Evolutionary conservation across 106 monocot genomes (phyloP), one percentile per base, ranked within the genome.

Genomic region (Amphibolis antarctica): DNA sequence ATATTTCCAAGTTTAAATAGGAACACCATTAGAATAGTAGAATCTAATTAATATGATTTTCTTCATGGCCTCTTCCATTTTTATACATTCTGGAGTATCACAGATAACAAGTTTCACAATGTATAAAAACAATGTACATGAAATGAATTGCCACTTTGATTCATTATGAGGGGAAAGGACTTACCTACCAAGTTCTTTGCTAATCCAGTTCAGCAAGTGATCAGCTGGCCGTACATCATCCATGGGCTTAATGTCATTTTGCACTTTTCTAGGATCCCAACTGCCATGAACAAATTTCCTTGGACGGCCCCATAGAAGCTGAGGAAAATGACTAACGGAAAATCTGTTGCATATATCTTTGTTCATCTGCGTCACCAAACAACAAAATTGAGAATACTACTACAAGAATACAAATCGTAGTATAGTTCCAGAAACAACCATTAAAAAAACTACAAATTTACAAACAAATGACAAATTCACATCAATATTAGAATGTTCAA

Each of bases 291-390:
- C 46, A 70, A 96, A 90, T 74, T 86, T 87, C 55, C 22, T 15
- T 46, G 86, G 86, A 25, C 82, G 77, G 22, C 84, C 96, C 90
- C 90, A 96, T 3, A 90, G 52, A 45, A 96, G 76, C 71, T 80
- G 80, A 44, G 96, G 96, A 69, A 80, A 96, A 76, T 73, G 82
- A 25, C 52, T 27, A 67, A 96, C 80, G 6, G 96, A 90, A 76
- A 90, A 96, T 76, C 62, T 84, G 54, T 80, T 76, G 57, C 96
- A 96, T 45, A 96, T 80, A 63, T 82, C 71, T 42, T 67, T 71
- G 80, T 96, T 90, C 75, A 71, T 68, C 96, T 96, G 90, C 80
- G 60, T 80, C 83, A 83, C 70, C 86, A 86, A 73, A 88, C 22
- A 78, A 42, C n/a, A 49, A 66, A 76, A 49, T 59, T 42, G 23